Conservation (phyloP, 495 filamentous ascomycete species). For the Talaromyces ruber region DNA sequence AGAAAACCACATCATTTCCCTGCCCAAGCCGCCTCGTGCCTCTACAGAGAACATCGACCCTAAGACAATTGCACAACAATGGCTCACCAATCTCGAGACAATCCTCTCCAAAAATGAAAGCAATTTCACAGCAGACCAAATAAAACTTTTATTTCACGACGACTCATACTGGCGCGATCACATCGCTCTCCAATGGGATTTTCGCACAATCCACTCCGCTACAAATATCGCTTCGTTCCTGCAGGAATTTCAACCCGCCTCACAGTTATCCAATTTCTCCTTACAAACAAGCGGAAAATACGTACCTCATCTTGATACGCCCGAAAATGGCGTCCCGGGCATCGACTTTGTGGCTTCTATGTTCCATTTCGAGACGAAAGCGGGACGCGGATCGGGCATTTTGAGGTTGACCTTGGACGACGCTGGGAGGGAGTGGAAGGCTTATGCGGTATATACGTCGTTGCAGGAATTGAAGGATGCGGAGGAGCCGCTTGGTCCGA, state of each 20-base stretch:
- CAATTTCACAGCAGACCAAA: neutral
- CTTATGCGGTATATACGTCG: conserved; percentile 55
- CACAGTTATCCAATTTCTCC: conserved; percentile 21
- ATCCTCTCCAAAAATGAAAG: conserved; percentile 11
- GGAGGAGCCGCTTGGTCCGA: conserved; percentile 41
- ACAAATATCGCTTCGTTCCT: conserved; percentile 42
- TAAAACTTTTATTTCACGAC: conserved; percentile 36
- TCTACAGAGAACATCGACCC: conserved; percentile 13
- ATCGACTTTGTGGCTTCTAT: conserved; percentile 44
- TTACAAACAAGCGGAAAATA: conserved; percentile 36
- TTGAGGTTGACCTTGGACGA: conserved; percentile 43
- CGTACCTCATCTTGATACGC: conserved; percentile 28
- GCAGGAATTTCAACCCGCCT: conserved; percentile 22
- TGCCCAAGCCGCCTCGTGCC: conserved; percentile 4
- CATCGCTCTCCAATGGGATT: conserved; percentile 50
- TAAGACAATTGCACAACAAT: conserved; percentile 24
- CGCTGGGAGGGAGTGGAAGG: conserved; percentile 46
- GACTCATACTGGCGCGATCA: conserved; percentile 59
- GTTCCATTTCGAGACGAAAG: conserved; percentile 40
- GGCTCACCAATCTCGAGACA: conserved; percentile 22
- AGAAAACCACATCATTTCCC: conserved; percentile 4
- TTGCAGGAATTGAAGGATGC: conserved; percentile 42
- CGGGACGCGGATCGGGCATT: conserved; percentile 50
- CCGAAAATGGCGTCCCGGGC: conserved; percentile 28
- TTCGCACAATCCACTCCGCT: conserved; percentile 43